These are phyloP conservation scores for Pythium monospermum DNA, from an alignment of 352 stramenopile genomes.

Conservation along the genomic window DNA sequence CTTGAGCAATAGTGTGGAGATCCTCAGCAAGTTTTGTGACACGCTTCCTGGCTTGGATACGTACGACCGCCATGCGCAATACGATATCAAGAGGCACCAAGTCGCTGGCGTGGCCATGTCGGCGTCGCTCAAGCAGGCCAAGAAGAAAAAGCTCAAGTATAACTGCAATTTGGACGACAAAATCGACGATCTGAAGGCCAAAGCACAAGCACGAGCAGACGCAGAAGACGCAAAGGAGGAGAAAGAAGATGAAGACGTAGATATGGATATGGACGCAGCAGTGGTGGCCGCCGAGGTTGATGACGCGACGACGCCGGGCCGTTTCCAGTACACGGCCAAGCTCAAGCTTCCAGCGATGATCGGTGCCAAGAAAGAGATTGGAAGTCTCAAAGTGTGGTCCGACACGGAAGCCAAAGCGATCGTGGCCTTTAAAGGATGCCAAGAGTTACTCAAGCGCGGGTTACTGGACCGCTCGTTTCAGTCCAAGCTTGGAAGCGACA, in stretches of 20 bases:
- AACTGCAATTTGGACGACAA: slow-evolving; percentile 76
- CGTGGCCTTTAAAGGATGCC: slow-evolving; percentile 74
- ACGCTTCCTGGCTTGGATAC: slow-evolving; percentile 77
- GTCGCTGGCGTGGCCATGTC: slow-evolving; percentile 37
- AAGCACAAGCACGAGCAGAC: slow-evolving; percentile 22
- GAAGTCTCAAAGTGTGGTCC: slow-evolving; percentile 54
- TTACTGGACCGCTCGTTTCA: slow-evolving; percentile 66
- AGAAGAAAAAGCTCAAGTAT: slow-evolving; percentile 79
- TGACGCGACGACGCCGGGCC: slow-evolving; percentile 13
- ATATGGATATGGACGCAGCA: slow-evolving; percentile 8
- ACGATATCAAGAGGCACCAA: slow-evolving; percentile 65
- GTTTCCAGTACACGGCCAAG: slow-evolving; percentile 61
- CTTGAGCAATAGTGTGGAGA: slow-evolving; percentile 51
- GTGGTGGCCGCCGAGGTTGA: background rate
- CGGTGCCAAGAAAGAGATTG: slow-evolving; percentile 55
- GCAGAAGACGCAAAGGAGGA: slow-evolving; percentile 8
- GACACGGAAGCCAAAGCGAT: slow-evolving; percentile 73
- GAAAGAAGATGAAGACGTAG: slow-evolving; percentile 15
- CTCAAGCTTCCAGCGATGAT: slow-evolving; percentile 55
- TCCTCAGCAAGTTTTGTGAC: slow-evolving; percentile 76
- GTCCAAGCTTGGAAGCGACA: slow-evolving; percentile 36
- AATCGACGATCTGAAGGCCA: slow-evolving; percentile 61
- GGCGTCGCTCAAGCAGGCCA: slow-evolving; percentile 42
- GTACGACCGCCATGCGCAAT: slow-evolving; percentile 74
- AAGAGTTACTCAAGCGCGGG: slow-evolving; percentile 65